A percentile compares a stretch with the other conserved stretches of the same genome.
Evolutionary conservation across 768 basidiomycete species (phyloP).

Genomic region (Hericium erinaceus): DNA sequence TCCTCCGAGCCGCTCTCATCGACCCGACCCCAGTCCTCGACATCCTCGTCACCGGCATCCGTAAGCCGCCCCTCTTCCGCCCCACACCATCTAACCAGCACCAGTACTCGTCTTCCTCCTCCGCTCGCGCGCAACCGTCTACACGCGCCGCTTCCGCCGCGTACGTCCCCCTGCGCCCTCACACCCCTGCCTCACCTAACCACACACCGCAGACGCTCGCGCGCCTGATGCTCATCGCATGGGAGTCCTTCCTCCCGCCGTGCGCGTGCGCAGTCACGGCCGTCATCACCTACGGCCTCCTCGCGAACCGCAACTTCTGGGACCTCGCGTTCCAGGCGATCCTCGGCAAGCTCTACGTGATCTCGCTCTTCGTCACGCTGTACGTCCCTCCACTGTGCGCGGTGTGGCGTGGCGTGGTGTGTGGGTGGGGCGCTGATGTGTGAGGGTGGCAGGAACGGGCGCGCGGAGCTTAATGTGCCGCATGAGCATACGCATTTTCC

Average conservation of each 20-base stretch:
- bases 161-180: neutral
- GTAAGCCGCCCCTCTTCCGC: neutral
- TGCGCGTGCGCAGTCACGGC: neutral
- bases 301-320: neutral
- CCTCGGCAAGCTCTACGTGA: slow-evolving; percentile 3
- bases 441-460: neutral
- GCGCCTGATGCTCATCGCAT: neutral
- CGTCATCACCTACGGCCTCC: neutral
- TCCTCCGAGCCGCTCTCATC: neutral
- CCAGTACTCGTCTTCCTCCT: neutral
- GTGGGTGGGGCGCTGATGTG: neutral
- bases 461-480: neutral
- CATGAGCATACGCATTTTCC: neutral
- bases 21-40: neutral
- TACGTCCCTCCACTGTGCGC: neutral
- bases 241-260: neutral
- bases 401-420: neutral
- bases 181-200: neutral
- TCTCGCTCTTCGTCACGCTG: slow-evolving; percentile 2
- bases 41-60: neutral
- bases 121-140: neutral
- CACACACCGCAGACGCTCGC: neutral
- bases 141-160: neutral
- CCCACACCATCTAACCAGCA: neutral
- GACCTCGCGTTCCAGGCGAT: neutral